These are phyloP conservation scores for Dillenia turbinata DNA, from an alignment of 164 flowering plant genomes.

Conservation along the genomic window DNA sequence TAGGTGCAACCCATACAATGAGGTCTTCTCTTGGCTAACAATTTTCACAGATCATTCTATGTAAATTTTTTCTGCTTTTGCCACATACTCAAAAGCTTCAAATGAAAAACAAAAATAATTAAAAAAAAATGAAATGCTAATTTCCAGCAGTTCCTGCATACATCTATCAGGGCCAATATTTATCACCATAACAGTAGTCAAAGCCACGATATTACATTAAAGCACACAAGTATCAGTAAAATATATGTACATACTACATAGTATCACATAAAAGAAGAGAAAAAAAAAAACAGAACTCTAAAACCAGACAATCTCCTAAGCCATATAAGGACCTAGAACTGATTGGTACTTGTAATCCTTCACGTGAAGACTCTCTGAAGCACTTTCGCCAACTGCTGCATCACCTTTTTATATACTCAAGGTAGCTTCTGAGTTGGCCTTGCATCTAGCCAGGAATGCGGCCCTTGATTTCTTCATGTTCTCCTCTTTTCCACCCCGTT, in stretches of 20 bases:
- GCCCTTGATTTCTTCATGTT: conserved; percentile 36
- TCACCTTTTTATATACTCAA: conserved; percentile 46
- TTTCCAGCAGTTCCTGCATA: too few species aligned
- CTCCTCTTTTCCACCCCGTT: conserved; percentile 49
- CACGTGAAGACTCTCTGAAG: conserved; percentile 48
- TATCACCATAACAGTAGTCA: too few species aligned
- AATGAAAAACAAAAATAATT: too few species aligned
- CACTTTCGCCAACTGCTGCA: conserved; percentile 35
- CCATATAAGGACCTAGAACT: not conserved
- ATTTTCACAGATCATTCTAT: too few species aligned
- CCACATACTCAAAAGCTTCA: too few species aligned
- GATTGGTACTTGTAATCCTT: conserved; percentile 46
- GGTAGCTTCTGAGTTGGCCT: conserved; percentile 53
- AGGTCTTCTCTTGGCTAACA: too few species aligned
- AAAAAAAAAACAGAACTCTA: not conserved
- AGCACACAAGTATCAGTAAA: not conserved
- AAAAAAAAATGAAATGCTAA: too few species aligned
- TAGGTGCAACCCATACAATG: too few species aligned
- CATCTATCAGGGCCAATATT: too few species aligned
- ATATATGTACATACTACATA: not conserved
- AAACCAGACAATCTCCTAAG: not conserved
- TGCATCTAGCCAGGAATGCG: conserved; percentile 40
- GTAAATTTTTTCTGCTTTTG: too few species aligned
- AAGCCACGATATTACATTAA: not conserved
- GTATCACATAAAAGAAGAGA: not conserved